Conservation (phyloP, 805 yeast species). For the Cyberlindnera amylophila region DNA sequence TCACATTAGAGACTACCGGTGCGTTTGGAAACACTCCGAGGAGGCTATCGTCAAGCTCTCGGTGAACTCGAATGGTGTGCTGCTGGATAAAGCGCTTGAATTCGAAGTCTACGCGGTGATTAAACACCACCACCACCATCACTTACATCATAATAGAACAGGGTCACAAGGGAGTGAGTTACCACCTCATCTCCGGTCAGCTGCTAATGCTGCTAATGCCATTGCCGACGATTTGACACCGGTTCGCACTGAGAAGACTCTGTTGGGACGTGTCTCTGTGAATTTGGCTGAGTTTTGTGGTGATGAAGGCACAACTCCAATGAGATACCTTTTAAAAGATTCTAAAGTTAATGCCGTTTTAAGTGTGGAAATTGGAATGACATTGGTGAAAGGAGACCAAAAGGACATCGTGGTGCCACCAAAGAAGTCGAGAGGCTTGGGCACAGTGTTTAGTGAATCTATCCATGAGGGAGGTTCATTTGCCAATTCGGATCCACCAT, state of each 20-base stretch:
- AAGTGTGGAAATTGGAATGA: conserved; percentile 53
- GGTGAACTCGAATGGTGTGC: conserved; percentile 31
- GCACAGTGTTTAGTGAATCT: conserved; percentile 34
- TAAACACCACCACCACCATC: conserved; percentile 18
- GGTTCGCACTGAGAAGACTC: conserved; percentile 30
- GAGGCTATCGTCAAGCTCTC: conserved; percentile 38
- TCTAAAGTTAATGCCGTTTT: conserved; percentile 83
- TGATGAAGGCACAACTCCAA: conserved; percentile 41
- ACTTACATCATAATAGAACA: conserved; percentile 13
- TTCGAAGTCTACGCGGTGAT: conserved; percentile 43
- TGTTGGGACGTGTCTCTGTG: conserved; percentile 62
- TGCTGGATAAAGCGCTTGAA: conserved; percentile 34
- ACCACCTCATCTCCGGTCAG: conserved; percentile 4
- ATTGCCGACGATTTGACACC: conserved; percentile 8
- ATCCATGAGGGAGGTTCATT: conserved; percentile 14
- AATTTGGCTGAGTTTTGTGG: conserved; percentile 69
- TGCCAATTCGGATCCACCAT: conserved; percentile 5
- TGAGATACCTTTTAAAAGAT: conserved; percentile 67
- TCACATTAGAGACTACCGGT: conserved; percentile 48
- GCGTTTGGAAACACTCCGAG: conserved; percentile 41
- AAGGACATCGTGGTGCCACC: conserved; percentile 39
- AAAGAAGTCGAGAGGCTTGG: conserved; percentile 44
- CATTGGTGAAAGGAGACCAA: conserved; percentile 40
- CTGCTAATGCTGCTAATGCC: conserved; percentile 3
- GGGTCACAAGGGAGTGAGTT: conserved; percentile 6